Percentiles rank a stretch among this genome's conserved stretches.
Conservation (phyloP, 495 filamentous ascomycete genomes). For the Penicillium manginii region DNA sequence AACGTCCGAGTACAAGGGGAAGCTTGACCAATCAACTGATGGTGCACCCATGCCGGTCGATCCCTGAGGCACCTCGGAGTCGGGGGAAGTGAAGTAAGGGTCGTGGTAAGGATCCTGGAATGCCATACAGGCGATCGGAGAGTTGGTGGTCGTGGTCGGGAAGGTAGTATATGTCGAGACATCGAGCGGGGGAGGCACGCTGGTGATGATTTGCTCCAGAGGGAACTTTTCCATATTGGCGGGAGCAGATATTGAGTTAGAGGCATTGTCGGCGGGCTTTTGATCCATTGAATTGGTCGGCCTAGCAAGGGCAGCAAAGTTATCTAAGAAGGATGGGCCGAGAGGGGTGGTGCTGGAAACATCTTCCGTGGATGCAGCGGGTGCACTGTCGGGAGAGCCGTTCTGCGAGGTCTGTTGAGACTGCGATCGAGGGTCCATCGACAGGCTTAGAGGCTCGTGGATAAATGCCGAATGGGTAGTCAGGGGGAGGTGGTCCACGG, state of each 20-base stretch:
- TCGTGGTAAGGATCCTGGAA: constrained; percentile 50
- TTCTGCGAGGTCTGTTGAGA: constrained; percentile 60
- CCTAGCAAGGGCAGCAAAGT: constrained; percentile 50
- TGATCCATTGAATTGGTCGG: constrained; percentile 45
- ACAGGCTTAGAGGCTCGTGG: constrained; percentile 35
- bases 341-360: constrained; percentile 61
- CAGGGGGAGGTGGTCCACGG: constrained; percentile 69
- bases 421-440: constrained; percentile 21
- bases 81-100: constrained; percentile 51
- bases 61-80: constrained; percentile 67
- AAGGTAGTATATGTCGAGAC: constrained; percentile 42
- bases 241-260: constrained; percentile 30
- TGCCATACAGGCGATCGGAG: constrained; percentile 46
- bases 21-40: constrained; percentile 75
- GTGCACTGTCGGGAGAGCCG: constrained; percentile 66
- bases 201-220: constrained; percentile 44
- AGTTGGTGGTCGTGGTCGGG: constrained; percentile 37
- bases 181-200: constrained; percentile 42
- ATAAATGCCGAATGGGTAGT: constrained; percentile 43
- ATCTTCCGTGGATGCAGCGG: constrained; percentile 58
- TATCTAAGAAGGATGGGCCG: constrained; percentile 61
- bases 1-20: constrained; percentile 63
- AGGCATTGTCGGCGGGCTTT: constrained; percentile 23
- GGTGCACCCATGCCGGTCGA: constrained; percentile 66
- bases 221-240: constrained; percentile 39